These are phyloP conservation scores for Wickerhamiella shivajii DNA, from an alignment of 805 yeast genomes.

Conservation along the genomic window DNA sequence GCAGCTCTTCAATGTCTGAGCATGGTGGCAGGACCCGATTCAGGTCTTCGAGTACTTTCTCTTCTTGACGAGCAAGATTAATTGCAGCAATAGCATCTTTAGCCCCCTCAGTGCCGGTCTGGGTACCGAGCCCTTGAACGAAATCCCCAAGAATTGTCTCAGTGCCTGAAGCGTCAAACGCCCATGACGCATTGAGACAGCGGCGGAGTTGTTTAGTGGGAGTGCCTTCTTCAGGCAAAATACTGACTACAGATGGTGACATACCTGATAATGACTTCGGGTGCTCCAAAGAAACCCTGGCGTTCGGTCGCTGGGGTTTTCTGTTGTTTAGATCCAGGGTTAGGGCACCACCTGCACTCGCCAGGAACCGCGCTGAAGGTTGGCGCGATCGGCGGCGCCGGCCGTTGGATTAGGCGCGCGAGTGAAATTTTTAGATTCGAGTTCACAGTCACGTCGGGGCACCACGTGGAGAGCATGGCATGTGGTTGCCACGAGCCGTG, in stretches of 20 bases:
- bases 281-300: too few relatives aligned
- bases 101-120: neutral
- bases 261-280: neutral
- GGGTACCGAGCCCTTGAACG: conserved; percentile 1
- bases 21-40: conserved; percentile 2
- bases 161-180: neutral
- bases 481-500: too few relatives aligned
- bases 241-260: conserved; percentile 5
- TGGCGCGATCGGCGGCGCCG: too few relatives aligned
- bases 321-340: too few relatives aligned
- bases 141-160: conserved; percentile 2
- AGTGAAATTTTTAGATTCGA: too few relatives aligned
- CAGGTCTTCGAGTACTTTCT: conserved; percentile 2
- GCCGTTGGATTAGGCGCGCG: too few relatives aligned
- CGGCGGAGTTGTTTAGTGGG: neutral
- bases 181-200: conserved; percentile 1
- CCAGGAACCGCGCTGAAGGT: too few relatives aligned
- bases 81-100: neutral
- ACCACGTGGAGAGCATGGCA: too few relatives aligned
- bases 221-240: conserved; percentile 4
- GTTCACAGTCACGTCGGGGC: too few relatives aligned
- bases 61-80: neutral
- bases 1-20: conserved; percentile 1
- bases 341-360: too few relatives aligned
- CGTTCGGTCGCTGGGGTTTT: too few relatives aligned